phyloP scores from a whole-genome alignment of 2,329 filamentous ascomycete species.

The Zasmidium angulare region DNA sequence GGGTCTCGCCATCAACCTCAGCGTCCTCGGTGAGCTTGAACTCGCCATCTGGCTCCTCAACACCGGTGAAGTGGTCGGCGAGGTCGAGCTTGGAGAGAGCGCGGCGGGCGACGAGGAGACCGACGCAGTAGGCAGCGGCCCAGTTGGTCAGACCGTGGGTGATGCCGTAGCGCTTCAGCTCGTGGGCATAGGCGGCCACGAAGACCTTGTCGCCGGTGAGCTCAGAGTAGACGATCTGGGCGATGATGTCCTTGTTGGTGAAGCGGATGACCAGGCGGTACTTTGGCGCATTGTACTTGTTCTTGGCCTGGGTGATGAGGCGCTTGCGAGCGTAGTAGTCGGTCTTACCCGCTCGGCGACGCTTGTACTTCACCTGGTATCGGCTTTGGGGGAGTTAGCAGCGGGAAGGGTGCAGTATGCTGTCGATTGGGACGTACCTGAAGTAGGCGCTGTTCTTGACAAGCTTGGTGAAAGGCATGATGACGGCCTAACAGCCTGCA shows the following conservation, averaged over 20 bases:
- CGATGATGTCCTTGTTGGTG: constrained; percentile 90
- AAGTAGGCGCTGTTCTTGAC: constrained; percentile 99
- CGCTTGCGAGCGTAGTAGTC: constrained; percentile 99
- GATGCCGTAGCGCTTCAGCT: constrained; percentile 96
- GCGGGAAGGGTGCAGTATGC: constrained; percentile 4
- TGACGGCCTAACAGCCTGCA: constrained; percentile 23
- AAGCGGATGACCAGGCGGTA: constrained; percentile 95
- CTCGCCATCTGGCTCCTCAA: constrained; percentile 96
- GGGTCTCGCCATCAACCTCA: constrained; percentile 80
- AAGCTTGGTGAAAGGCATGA: constrained; percentile 58
- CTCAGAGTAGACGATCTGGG: constrained; percentile 95
- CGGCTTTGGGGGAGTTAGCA: constrained; percentile 58
- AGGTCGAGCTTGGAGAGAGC: constrained; percentile 95
- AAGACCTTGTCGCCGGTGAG: constrained; percentile 98
- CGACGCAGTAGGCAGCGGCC: constrained; percentile 94
- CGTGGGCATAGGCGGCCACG: constrained; percentile 87
- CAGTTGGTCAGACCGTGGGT: constrained; percentile 99
- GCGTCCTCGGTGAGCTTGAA: constrained; percentile 92
- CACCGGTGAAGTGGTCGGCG: constrained; percentile 88
- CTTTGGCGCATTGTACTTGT: constrained; percentile 99
- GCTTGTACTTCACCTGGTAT: constrained; percentile 99
- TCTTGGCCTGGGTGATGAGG: constrained; percentile 99
- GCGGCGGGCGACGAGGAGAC: constrained; percentile 95
- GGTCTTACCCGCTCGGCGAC: constrained; percentile 94
- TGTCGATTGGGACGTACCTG: constrained; percentile 65